Conservation (phyloP, 2,329 filamentous ascomycete species). For the Ophiostoma perfectum region DNA sequence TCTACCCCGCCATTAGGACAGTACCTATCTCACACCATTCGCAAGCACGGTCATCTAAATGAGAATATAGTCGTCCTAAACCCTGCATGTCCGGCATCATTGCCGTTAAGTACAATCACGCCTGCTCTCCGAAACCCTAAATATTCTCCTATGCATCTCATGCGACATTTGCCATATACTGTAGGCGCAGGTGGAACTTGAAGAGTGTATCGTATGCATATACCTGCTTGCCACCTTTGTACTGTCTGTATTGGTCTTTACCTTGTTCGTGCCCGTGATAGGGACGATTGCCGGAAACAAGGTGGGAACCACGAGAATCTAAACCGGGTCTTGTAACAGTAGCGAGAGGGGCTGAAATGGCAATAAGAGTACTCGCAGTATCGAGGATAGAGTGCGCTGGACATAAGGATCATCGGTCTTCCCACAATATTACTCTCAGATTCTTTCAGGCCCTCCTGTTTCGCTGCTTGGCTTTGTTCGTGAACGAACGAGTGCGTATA, state of each 20-base stretch:
- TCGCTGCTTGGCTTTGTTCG: conserved; percentile 1
- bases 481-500: not conserved
- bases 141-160: not conserved
- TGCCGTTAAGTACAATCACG: not conserved
- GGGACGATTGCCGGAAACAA: not conserved
- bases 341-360: not conserved
- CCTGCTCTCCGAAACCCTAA: not conserved
- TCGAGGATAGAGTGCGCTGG: not conserved
- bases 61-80: not conserved
- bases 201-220: too few relatives aligned
- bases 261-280: not conserved
- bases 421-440: not conserved
- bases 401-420: not conserved
- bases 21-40: not conserved
- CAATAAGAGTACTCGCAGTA: not conserved
- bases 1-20: not conserved
- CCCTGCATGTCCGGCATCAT: not conserved
- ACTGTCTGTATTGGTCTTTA: not conserved
- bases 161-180: not conserved
- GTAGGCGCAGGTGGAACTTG: too few relatives aligned
- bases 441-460: too few relatives aligned
- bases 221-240: too few relatives aligned
- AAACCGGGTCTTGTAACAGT: not conserved
- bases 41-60: not conserved
- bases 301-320: not conserved